These are phyloP conservation scores for Bretziella fagacearum DNA, from an alignment of 2,329 filamentous ascomycete species.

Conservation along the genomic window DNA sequence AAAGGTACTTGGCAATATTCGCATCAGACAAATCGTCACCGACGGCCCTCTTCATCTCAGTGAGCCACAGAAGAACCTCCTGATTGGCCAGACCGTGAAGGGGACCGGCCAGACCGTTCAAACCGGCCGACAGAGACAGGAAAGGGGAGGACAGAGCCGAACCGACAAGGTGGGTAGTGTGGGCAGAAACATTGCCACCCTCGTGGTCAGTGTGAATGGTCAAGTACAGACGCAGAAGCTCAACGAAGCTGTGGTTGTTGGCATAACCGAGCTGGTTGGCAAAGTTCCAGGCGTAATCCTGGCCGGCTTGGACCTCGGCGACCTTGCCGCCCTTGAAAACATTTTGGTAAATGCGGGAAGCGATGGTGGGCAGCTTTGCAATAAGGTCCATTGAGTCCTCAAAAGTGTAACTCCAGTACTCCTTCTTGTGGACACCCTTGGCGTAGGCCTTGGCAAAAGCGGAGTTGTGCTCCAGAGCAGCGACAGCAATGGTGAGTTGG, in stretches of 20 bases:
- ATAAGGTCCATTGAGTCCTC: constrained; percentile 99
- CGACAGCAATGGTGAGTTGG: constrained; percentile 95
- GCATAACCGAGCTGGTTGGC: constrained; percentile 98
- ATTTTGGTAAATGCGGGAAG: constrained; percentile 98
- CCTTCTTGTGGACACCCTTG: constrained; percentile 97
- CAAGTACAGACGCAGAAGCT: constrained; percentile 96
- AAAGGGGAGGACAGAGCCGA: constrained; percentile 92
- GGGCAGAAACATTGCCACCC: constrained; percentile 95
- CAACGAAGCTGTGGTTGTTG: constrained; percentile 88
- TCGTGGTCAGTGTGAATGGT: constrained; percentile 99
- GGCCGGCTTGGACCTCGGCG: constrained; percentile 86
- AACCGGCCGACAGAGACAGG: constrained; percentile 87
- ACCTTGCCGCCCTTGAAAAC: constrained; percentile 99
- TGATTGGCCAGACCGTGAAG: constrained; percentile 99
- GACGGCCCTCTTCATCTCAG: constrained; percentile 92
- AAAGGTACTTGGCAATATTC: constrained; percentile 96
- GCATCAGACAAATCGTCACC: constrained; percentile 92
- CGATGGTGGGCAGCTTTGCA: constrained; percentile 97
- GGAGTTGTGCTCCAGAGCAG: constrained; percentile 95
- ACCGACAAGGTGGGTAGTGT: constrained; percentile 97
- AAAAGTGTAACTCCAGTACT: constrained; percentile 99
- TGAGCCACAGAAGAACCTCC: constrained; percentile 98
- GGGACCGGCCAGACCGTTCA: constrained; percentile 94
- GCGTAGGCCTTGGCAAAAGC: constrained; percentile 97
- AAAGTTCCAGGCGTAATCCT: constrained; percentile 99